phyloP scores from a whole-genome alignment of 495 filamentous ascomycete species.

The Aspergillus bertholletiae region DNA sequence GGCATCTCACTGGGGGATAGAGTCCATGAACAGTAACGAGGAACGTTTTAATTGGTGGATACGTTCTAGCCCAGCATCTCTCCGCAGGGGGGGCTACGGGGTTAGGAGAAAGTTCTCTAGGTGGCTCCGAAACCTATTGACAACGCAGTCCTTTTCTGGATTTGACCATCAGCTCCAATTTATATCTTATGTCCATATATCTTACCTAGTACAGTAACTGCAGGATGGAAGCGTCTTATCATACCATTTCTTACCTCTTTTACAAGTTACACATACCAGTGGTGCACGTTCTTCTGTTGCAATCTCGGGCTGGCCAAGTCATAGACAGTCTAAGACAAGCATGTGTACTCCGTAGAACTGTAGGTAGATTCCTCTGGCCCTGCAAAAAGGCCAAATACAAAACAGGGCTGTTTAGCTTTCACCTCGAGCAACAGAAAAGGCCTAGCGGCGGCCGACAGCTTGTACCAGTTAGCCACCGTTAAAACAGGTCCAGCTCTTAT shows the following conservation, averaged over 20 bases:
- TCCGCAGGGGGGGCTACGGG: background rate
- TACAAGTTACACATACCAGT: constrained; percentile 30
- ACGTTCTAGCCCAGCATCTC: background rate
- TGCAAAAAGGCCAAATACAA: no score
- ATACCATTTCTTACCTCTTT: constrained; percentile 36
- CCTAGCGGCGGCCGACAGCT: no score
- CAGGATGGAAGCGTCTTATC: constrained; percentile 31
- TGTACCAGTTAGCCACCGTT: no score
- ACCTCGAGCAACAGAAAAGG: no score
- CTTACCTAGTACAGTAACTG: constrained; percentile 31
- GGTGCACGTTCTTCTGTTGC: background rate
- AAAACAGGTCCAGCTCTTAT: no score
- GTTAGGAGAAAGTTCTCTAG: background rate
- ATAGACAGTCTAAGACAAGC: no score
- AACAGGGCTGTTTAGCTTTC: no score
- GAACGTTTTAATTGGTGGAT: background rate
- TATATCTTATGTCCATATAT: background rate
- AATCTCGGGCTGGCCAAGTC: background rate
- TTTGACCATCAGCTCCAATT: no score
- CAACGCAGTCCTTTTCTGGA: constrained; percentile 16
- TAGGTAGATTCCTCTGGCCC: no score
- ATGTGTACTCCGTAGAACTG: no score
- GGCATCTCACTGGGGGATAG: background rate
- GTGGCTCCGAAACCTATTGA: constrained; percentile 3
- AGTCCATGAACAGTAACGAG: background rate